phyloP scores from a whole-genome alignment of 129 eudicot species.

The Kitagawia praeruptora region DNA sequence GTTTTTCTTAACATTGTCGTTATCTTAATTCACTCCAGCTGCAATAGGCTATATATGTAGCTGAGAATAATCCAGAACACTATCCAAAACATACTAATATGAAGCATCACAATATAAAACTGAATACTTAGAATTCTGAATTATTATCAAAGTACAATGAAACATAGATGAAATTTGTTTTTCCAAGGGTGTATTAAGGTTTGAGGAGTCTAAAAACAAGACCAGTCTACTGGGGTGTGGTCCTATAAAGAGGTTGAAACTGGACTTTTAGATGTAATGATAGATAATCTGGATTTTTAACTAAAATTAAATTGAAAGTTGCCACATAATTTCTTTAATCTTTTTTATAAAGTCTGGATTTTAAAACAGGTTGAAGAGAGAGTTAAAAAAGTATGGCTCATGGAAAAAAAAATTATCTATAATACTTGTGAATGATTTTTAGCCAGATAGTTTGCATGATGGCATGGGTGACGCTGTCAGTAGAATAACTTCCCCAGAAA shows the following conservation, averaged over 20 bases:
- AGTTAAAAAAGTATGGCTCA: not conserved
- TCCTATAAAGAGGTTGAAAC: not conserved
- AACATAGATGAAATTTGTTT: not conserved
- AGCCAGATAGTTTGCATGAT: not conserved
- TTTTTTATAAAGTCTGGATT: not conserved
- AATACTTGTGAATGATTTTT: not conserved
- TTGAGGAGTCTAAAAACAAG: not conserved
- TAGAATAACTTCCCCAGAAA: not conserved
- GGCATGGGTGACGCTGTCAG: not conserved
- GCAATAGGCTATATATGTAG: not conserved
- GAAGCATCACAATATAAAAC: not conserved
- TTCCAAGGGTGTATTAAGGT: not conserved
- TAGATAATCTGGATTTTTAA: not conserved
- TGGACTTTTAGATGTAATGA: not conserved
- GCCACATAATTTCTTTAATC: not conserved
- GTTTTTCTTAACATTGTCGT: not conserved
- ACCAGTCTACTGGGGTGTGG: not conserved
- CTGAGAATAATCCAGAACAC: not conserved
- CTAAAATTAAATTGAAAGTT: not conserved
- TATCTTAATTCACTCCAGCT: not conserved
- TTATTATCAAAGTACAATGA: not conserved
- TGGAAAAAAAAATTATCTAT: not conserved
- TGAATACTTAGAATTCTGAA: not conserved
- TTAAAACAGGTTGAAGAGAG: not conserved
- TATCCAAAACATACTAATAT: not conserved